Evolutionary conservation across 2,329 filamentous ascomycete genomes (phyloP), one percentile per base, ranked within the genome.

Genomic region (Uncinocarpus reesii): DNA sequence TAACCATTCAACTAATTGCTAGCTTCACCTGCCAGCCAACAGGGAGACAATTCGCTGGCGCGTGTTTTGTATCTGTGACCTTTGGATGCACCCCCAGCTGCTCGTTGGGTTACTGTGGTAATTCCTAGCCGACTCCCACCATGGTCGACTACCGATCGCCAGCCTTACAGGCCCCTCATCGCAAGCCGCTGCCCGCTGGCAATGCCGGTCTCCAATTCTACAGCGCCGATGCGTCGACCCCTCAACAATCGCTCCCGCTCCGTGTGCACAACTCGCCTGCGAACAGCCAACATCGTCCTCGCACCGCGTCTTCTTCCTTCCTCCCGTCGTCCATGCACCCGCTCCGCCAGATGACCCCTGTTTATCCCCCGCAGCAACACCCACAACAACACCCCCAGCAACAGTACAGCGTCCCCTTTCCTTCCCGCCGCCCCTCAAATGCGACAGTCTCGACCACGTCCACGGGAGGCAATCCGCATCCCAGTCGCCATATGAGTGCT

Each of bases 371-470:
- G 6, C 50, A 48, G 15, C 41, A 13, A 23, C 46, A 42, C 34
- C 37, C 7, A 16, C 41, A 13, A 23, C 46, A 42, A 40, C 37
- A 23, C 13, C 37, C 5, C 15, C 43, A 43, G 36, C 31, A 34
- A n/a, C 46, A 46, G 21, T 42, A 47, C 47, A 41, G 45, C 40
- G 49, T 46, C 18, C 32, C 35, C 16, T 24, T 46, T 18, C 54
- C 54, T 3, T 55, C 62, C 13, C 60, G 66, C 46, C 62, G 62
- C 44, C 50, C 66, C 42, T 69, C 66, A 8, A 69, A 57, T 55
- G 67, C 64, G 13, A 69, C 66, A 34, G 63, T 62, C 11, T 69
- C 66, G 16, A 68, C 65, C 18, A 65, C 57, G 47, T 69, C 67
- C 2, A 68, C 61, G 18, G 60, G 63, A 35, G 63, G 60, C 55